These are phyloP conservation scores for Xylaria arbuscula DNA, from an alignment of 2,329 filamentous ascomycete genomes.

Conservation along the genomic window DNA sequence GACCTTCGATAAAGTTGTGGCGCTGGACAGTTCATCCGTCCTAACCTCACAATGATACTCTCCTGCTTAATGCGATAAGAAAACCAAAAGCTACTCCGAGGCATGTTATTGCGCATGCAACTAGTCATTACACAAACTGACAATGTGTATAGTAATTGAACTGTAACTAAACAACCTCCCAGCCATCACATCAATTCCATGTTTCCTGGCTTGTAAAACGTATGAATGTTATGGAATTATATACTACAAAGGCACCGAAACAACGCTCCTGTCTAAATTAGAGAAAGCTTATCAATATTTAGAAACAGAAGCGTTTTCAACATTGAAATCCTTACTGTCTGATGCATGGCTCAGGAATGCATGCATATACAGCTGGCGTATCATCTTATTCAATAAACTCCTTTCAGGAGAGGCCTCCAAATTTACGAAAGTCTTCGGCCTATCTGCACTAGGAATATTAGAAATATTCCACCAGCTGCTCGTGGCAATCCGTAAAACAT, in stretches of 20 bases:
- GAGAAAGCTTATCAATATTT: slow-evolving; percentile 1
- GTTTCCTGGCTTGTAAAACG: background rate
- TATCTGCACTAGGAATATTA: background rate
- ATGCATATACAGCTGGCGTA: slow-evolving; percentile 13
- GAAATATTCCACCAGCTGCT: slow-evolving; percentile 7
- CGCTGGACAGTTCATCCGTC: background rate
- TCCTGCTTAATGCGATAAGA: slow-evolving; percentile 7
- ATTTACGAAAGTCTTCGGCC: background rate
- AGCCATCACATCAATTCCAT: background rate
- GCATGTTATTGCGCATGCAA: background rate
- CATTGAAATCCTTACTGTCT: background rate
- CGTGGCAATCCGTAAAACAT: slow-evolving; percentile 6
- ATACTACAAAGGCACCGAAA: background rate
- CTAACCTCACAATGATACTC: slow-evolving; percentile 4
- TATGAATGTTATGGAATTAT: background rate
- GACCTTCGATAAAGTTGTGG: slow-evolving; percentile 21
- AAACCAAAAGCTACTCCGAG: slow-evolving; percentile 19
- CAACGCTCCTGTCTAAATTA: background rate
- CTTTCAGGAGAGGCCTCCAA: slow-evolving; percentile 27
- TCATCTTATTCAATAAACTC: slow-evolving; percentile 8
- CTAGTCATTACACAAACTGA: slow-evolving; percentile 14
- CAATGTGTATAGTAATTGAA: background rate
- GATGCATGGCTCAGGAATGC: background rate
- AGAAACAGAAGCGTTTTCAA: slow-evolving; percentile 14
- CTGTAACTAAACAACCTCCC: background rate